Percentiles rank a stretch among this genome's conserved stretches.
Conservation (phyloP, 2,329 filamentous ascomycete genomes). For the Fusarium mundagurra region DNA sequence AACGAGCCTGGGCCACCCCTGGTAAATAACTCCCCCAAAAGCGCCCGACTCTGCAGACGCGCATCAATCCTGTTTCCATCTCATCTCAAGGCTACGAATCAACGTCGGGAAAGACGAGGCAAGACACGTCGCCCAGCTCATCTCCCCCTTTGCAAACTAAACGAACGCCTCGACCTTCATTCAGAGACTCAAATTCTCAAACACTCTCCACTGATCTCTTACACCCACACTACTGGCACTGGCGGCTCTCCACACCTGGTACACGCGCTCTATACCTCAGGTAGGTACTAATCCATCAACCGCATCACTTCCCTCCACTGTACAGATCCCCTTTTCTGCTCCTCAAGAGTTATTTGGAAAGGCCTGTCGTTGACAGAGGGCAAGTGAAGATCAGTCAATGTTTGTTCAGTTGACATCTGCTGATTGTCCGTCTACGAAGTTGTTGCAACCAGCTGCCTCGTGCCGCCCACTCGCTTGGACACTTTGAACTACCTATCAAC, state of each 20-base stretch:
- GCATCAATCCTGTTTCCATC: slow-evolving; percentile 35
- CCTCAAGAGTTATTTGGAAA: background rate
- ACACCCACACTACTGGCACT: slow-evolving; percentile 31
- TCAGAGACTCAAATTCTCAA: background rate
- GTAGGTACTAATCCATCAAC: slow-evolving; percentile 7
- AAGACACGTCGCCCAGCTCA: slow-evolving; percentile 25
- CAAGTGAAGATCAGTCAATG: background rate
- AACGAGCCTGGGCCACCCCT: slow-evolving; percentile 28
- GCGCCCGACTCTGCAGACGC: slow-evolving; percentile 10
- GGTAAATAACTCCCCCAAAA: slow-evolving; percentile 3
- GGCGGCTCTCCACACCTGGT: slow-evolving; percentile 22
- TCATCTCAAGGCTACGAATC: slow-evolving; percentile 19
- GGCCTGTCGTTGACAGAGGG: slow-evolving; percentile 13
- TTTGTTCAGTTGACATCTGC: slow-evolving; percentile 1
- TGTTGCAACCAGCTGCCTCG: slow-evolving; percentile 2
- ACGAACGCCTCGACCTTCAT: slow-evolving; percentile 17
- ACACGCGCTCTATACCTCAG: slow-evolving; percentile 3
- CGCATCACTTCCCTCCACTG: slow-evolving; percentile 1
- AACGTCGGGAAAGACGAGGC: slow-evolving; percentile 7
- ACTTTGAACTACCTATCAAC: slow-evolving; percentile 11
- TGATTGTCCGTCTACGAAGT: background rate
- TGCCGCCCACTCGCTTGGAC: slow-evolving; percentile 19
- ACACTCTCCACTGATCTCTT: slow-evolving; percentile 32
- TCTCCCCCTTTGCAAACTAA: slow-evolving; percentile 31
- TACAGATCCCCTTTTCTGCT: background rate